phyloP scores from a whole-genome alignment of 805 yeast genomes.

The Saccharomycopsis fermentans region DNA sequence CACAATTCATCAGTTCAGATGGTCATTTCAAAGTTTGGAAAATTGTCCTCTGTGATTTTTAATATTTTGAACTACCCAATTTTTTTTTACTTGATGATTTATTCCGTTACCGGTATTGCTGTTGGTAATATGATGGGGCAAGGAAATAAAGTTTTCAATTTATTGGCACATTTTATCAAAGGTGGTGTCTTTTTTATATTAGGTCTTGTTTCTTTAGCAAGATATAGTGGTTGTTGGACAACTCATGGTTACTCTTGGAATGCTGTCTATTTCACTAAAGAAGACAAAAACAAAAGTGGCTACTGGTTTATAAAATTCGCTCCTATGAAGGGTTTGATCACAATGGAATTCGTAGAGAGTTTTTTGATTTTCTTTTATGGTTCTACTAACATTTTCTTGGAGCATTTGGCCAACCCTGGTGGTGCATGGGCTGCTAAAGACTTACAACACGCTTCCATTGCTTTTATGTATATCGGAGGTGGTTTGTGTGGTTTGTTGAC shows the following conservation, averaged over 20 bases:
- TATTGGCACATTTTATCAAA: slow-evolving; percentile 91
- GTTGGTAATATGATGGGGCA: slow-evolving; percentile 63
- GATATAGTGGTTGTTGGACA: slow-evolving; percentile 77
- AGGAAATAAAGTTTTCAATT: slow-evolving; percentile 58
- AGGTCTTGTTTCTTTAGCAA: slow-evolving; percentile 72
- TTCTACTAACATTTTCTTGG: slow-evolving; percentile 78
- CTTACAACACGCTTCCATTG: slow-evolving; percentile 82
- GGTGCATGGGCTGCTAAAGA: slow-evolving; percentile 88
- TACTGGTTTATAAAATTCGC: slow-evolving; percentile 15
- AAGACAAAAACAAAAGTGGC: slow-evolving; percentile 21
- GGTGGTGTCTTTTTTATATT: slow-evolving; percentile 79
- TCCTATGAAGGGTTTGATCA: slow-evolving; percentile 38
- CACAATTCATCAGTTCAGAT: slow-evolving; percentile 23
- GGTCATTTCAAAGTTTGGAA: slow-evolving; percentile 17
- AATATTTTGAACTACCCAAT: slow-evolving; percentile 52
- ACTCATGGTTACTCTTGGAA: slow-evolving; percentile 92
- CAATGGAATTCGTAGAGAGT: slow-evolving; percentile 82
- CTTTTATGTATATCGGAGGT: slow-evolving; percentile 83
- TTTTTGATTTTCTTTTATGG: slow-evolving; percentile 82
- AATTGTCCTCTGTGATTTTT: slow-evolving; percentile 31
- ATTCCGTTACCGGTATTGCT: slow-evolving; percentile 48
- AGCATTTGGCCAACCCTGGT: slow-evolving; percentile 69
- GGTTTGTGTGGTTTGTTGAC: slow-evolving; percentile 85
- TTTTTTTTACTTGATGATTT: slow-evolving; percentile 47
- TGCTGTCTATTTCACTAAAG: slow-evolving; percentile 14